Evolutionary conservation across 2,329 filamentous ascomycete species (phyloP).

Genomic region (Huntiella omanensis): DNA sequence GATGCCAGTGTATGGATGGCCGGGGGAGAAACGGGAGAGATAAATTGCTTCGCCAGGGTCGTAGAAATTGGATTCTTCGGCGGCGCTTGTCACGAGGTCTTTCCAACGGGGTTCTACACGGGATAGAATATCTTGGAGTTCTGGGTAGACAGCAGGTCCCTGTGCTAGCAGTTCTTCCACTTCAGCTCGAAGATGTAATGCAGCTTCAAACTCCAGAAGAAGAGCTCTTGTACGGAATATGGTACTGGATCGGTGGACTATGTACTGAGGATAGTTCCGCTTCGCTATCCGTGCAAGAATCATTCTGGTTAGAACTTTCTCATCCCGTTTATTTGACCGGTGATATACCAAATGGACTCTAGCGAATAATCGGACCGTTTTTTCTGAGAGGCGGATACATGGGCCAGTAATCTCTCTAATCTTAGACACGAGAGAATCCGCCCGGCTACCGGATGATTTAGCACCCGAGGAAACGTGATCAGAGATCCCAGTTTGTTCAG

Average conservation of each 20-base stretch:
- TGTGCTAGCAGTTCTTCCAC: slow-evolving; percentile 72
- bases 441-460: not conserved
- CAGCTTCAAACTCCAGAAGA: slow-evolving; percentile 76
- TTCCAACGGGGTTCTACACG: slow-evolving; percentile 69
- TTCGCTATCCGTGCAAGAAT: slow-evolving; percentile 81
- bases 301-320: slow-evolving; percentile 87
- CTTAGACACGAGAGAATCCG: slow-evolving; percentile 37
- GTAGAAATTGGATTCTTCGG: slow-evolving; percentile 59
- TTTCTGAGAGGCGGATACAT: slow-evolving; percentile 61
- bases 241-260: slow-evolving; percentile 74
- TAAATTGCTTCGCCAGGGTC: slow-evolving; percentile 76
- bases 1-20: slow-evolving; percentile 84
- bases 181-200: slow-evolving; percentile 60
- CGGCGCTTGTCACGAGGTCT: slow-evolving; percentile 53
- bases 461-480: no score
- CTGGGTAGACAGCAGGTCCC: slow-evolving; percentile 48
- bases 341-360: slow-evolving; percentile 93
- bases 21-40: slow-evolving; percentile 71
- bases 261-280: slow-evolving; percentile 73
- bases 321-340: slow-evolving; percentile 88
- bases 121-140: slow-evolving; percentile 54
- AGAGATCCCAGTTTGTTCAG: slow-evolving; percentile 52
- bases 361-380: slow-evolving; percentile 67
- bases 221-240: slow-evolving; percentile 64
- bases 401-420: slow-evolving; percentile 62